Evolutionary conservation across 176 grass and related monocot genomes (phyloP).

Genomic region (Pontederia crassipes): DNA sequence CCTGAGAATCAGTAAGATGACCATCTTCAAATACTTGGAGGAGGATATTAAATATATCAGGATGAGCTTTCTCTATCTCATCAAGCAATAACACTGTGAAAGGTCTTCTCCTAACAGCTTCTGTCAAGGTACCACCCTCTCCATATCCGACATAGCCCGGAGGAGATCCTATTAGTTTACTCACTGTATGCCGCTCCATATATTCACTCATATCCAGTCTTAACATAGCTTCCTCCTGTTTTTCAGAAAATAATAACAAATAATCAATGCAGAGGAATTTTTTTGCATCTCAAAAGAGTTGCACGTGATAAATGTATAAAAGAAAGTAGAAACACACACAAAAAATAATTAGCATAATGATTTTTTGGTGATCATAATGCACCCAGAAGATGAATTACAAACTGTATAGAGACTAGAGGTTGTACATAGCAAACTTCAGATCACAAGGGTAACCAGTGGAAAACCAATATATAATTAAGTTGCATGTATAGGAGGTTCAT

Average conservation of each 20-base stretch:
- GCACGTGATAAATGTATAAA: too few relatives aligned
- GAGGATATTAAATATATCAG: slow-evolving; percentile 25
- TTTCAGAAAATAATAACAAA: background rate
- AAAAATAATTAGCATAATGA: too few relatives aligned
- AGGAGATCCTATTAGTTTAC: slow-evolving; percentile 31
- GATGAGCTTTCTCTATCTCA: slow-evolving; percentile 37
- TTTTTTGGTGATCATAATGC: too few relatives aligned
- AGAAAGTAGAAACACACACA: too few relatives aligned
- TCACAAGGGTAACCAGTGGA: too few relatives aligned
- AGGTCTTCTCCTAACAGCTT: slow-evolving; percentile 27
- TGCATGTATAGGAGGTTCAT: too few relatives aligned
- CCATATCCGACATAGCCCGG: slow-evolving; percentile 28
- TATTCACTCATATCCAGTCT: slow-evolving; percentile 41
- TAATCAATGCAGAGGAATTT: background rate
- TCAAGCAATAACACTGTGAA: slow-evolving; percentile 35
- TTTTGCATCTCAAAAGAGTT: too few relatives aligned
- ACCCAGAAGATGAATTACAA: too few relatives aligned
- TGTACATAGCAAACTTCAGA: too few relatives aligned
- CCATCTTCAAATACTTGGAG: slow-evolving; percentile 41
- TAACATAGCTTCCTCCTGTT: slow-evolving; percentile 23
- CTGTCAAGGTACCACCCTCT: slow-evolving; percentile 32
- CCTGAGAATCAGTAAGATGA: slow-evolving; percentile 23
- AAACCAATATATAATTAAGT: too few relatives aligned
- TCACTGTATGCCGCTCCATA: slow-evolving; percentile 4
- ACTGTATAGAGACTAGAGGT: too few relatives aligned